Conservation (phyloP, 1,139 yeast genomes). For the Hemisphaericaspora xylanilytica region DNA sequence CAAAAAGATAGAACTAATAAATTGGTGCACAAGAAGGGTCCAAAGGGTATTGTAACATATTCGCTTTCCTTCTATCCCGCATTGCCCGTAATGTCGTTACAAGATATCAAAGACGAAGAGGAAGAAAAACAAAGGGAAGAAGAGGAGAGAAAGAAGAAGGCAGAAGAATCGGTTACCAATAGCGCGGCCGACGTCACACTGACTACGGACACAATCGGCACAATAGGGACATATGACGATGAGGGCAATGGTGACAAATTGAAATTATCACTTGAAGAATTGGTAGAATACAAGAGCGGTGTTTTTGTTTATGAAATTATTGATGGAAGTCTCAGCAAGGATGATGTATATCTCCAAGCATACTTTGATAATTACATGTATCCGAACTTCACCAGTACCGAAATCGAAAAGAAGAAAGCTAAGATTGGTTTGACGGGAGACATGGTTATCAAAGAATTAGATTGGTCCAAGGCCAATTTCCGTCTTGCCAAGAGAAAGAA, state of each 20-base stretch:
- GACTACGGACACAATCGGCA: not conserved
- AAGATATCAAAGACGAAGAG: slow-evolving; percentile 60
- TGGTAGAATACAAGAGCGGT: slow-evolving; percentile 67
- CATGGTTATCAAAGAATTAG: slow-evolving; percentile 69
- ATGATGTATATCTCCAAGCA: slow-evolving; percentile 63
- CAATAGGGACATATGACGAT: slow-evolving; percentile 29
- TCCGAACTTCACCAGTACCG: slow-evolving; percentile 55
- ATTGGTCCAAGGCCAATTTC: slow-evolving; percentile 64
- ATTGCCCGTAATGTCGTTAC: slow-evolving; percentile 71
- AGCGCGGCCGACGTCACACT: slow-evolving; percentile 11
- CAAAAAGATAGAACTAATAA: slow-evolving; percentile 56
- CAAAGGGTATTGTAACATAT: slow-evolving; percentile 77
- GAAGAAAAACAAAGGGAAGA: slow-evolving; percentile 29
- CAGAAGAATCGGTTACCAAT: slow-evolving; percentile 25
- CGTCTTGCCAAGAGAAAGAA: slow-evolving; percentile 56
- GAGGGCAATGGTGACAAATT: slow-evolving; percentile 43
- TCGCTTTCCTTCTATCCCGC: slow-evolving; percentile 79
- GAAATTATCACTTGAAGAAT: slow-evolving; percentile 61
- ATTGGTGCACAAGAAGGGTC: slow-evolving; percentile 68
- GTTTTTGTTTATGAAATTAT: slow-evolving; percentile 66
- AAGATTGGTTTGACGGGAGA: slow-evolving; percentile 67
- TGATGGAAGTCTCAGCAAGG: slow-evolving; percentile 53
- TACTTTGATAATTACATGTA: slow-evolving; percentile 74
- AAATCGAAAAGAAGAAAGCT: slow-evolving; percentile 35
- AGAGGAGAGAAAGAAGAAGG: slow-evolving; percentile 32